These are phyloP conservation scores for Pythium rishiriense DNA, from an alignment of 352 stramenopile species.

Conservation along the genomic window DNA sequence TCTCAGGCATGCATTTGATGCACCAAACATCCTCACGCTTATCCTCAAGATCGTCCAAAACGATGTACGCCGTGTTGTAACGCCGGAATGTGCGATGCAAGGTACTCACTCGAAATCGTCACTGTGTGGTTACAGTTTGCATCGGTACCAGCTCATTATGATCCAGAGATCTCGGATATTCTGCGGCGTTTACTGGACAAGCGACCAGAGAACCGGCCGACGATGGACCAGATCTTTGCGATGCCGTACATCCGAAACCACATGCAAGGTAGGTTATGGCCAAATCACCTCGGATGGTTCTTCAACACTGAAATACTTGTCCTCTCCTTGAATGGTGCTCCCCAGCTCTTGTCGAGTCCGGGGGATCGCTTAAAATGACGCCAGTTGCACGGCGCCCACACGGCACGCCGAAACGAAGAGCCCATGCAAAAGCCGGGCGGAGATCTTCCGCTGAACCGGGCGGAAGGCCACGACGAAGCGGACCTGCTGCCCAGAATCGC, in stretches of 20 bases:
- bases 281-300: too few species aligned
- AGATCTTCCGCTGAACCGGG: constrained; percentile 42
- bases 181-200: constrained; percentile 67
- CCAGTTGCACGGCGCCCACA: constrained; percentile 36
- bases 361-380: constrained; percentile 54
- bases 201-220: constrained; percentile 51
- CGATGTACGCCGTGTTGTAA: constrained; percentile 34
- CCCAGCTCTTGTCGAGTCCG: constrained; percentile 49
- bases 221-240: constrained; percentile 75
- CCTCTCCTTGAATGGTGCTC: background rate
- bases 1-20: constrained; percentile 85
- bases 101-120: background rate
- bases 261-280: constrained; percentile 67
- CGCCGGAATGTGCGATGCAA: background rate
- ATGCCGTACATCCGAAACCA: constrained; percentile 76
- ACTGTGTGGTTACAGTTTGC: constrained; percentile 35
- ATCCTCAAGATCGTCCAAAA: constrained; percentile 87
- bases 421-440: constrained; percentile 48
- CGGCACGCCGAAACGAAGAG: constrained; percentile 37
- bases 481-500: constrained; percentile 25
- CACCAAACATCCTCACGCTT: constrained; percentile 78
- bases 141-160: constrained; percentile 57
- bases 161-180: constrained; percentile 53
- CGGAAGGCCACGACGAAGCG: background rate
- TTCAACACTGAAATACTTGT: too few species aligned